Evolutionary conservation across 2,329 filamentous ascomycete species (phyloP).

Genomic region (Aureobasidium sp.): DNA sequence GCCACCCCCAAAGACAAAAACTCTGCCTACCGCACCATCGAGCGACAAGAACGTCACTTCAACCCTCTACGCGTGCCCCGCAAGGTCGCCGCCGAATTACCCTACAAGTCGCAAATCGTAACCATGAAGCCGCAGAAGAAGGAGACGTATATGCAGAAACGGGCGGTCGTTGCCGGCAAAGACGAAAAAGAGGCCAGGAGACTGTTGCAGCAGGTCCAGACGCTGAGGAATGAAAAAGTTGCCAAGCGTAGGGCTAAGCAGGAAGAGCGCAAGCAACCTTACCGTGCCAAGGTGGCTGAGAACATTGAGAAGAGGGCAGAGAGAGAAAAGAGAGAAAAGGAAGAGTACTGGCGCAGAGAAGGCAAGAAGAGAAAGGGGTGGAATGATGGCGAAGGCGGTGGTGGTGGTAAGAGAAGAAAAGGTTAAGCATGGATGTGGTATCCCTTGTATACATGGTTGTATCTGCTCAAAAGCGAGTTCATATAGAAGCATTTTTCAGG

Average conservation of each 20-base stretch:
- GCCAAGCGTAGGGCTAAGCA: conserved; percentile 79
- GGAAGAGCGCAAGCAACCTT: conserved; percentile 74
- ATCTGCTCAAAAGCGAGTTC: conserved; percentile 3
- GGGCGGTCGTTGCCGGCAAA: conserved; percentile 71
- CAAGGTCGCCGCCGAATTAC: conserved; percentile 73
- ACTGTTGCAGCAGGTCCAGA: conserved; percentile 87
- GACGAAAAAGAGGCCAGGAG: conserved; percentile 87
- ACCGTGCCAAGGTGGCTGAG: conserved; percentile 76
- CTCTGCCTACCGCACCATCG: conserved; percentile 68
- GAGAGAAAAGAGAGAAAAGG: conserved; percentile 82
- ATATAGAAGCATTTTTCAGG: conserved; percentile 7
- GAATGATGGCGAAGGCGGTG: conserved; percentile 43
- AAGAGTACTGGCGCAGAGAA: conserved; percentile 89
- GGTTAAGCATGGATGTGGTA: neutral
- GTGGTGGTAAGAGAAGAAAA: conserved; percentile 27
- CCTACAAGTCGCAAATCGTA: conserved; percentile 87
- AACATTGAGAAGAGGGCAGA: conserved; percentile 77
- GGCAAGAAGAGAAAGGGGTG: conserved; percentile 67
- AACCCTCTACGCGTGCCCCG: conserved; percentile 66
- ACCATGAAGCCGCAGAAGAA: conserved; percentile 72
- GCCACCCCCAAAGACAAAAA: conserved; percentile 75
- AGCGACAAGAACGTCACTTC: conserved; percentile 44
- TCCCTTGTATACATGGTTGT: neutral
- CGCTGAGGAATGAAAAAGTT: conserved; percentile 81
- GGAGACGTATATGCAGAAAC: conserved; percentile 88